These are phyloP conservation scores for Macrocystidia cucumis DNA, from an alignment of 1,284 basidiomycete genomes.

Conservation along the genomic window DNA sequence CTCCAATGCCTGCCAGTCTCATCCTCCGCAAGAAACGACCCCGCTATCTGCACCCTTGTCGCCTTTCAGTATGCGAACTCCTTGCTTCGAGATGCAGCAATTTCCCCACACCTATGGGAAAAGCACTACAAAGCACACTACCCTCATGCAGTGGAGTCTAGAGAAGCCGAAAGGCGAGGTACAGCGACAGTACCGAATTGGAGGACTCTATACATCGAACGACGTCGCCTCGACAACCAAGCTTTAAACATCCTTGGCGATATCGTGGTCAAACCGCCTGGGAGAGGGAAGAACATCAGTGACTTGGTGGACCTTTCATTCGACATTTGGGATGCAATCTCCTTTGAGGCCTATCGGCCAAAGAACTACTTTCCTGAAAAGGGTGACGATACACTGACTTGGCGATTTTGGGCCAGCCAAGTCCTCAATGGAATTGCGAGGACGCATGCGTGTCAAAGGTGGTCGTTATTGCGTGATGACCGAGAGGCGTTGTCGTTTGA, in stretches of 20 bases:
- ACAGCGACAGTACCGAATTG: slow-evolving; percentile 31
- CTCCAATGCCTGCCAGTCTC: no score
- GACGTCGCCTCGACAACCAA: slow-evolving; percentile 33
- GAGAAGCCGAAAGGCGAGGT: slow-evolving; percentile 26
- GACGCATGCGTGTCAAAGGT: slow-evolving; percentile 29
- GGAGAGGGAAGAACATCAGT: slow-evolving; percentile 27
- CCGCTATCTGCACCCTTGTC: slow-evolving; percentile 10
- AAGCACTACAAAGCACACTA: slow-evolving; percentile 42
- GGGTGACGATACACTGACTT: slow-evolving; percentile 36
- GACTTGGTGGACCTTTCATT: slow-evolving; percentile 30
- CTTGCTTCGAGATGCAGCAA: slow-evolving; percentile 17
- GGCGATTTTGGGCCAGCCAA: slow-evolving; percentile 46
- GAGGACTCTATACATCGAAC: slow-evolving; percentile 34
- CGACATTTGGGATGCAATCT: slow-evolving; percentile 48
- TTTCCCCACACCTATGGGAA: slow-evolving; percentile 32
- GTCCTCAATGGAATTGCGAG: slow-evolving; percentile 37
- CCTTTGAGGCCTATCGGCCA: slow-evolving; percentile 28
- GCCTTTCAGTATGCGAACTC: slow-evolving; percentile 19
- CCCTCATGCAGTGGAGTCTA: slow-evolving; percentile 25
- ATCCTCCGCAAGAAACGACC: no score
- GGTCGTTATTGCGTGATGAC: slow-evolving; percentile 13
- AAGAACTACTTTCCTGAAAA: slow-evolving; percentile 18
- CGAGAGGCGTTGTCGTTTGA: slow-evolving; percentile 30
- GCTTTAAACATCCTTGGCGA: slow-evolving; percentile 32
- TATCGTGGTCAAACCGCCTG: slow-evolving; percentile 25